Percentiles rank a stretch among this genome's conserved stretches.
These are phyloP conservation scores for Microbotryum intermedium DNA, from an alignment of 1,284 basidiomycete genomes.

Conservation along the genomic window DNA sequence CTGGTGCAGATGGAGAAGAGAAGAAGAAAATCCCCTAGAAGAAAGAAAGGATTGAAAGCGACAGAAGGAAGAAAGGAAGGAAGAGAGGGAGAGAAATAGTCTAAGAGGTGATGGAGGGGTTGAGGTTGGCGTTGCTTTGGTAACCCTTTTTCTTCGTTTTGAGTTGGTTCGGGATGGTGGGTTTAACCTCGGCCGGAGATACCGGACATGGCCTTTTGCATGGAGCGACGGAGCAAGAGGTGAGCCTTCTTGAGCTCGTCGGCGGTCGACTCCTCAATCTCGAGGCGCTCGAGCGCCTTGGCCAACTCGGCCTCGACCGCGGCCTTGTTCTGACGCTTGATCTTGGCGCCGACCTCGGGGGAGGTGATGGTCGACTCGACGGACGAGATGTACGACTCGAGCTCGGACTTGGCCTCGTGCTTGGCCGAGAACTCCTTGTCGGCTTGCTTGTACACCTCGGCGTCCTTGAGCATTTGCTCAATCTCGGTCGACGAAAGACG, in stretches of 20 bases:
- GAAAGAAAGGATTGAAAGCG: too few relatives aligned
- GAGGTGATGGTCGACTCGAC: constrained; percentile 86
- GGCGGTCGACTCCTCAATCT: constrained; percentile 82
- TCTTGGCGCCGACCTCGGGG: constrained; percentile 91
- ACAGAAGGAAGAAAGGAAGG: too few relatives aligned
- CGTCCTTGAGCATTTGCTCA: constrained; percentile 95
- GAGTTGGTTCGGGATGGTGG: too few relatives aligned
- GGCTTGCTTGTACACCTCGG: constrained; percentile 88
- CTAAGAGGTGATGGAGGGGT: too few relatives aligned
- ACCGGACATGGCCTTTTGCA: constrained; percentile 62
- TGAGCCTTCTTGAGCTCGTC: constrained; percentile 92
- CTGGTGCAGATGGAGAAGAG: too few relatives aligned
- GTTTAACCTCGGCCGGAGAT: too few relatives aligned
- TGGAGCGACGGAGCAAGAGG: constrained; percentile 81
- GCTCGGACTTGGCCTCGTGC: constrained; percentile 91
- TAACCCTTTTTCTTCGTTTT: too few relatives aligned
- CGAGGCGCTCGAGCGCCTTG: constrained; percentile 89
- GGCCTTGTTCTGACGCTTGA: constrained; percentile 86
- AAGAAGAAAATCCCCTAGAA: too few relatives aligned
- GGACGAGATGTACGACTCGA: constrained; percentile 90
- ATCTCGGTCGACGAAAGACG: constrained; percentile 90
- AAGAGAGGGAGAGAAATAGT: too few relatives aligned
- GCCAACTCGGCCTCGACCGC: constrained; percentile 93
- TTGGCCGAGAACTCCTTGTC: constrained; percentile 95
- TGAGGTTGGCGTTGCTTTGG: too few relatives aligned